A percentile compares a stretch with the other conserved stretches of the same genome.
These are phyloP conservation scores for Globisporangium irregulare DNA, from an alignment of 352 stramenopile genomes.

Conservation along the genomic window DNA sequence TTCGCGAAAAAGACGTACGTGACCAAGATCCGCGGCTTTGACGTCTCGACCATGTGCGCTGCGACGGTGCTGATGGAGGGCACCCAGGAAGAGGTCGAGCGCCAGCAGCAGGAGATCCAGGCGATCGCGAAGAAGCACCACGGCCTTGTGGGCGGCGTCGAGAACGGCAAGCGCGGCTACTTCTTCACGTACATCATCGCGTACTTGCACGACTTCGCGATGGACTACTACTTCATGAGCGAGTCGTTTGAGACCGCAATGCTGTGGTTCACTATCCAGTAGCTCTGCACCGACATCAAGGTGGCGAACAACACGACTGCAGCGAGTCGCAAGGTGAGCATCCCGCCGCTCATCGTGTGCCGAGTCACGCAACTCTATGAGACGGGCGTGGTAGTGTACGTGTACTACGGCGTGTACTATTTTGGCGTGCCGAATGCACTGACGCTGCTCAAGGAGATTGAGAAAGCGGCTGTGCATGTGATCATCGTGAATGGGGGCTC, in stretches of 20 bases:
- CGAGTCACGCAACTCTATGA: slow-evolving; percentile 95
- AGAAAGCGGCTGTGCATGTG: slow-evolving; percentile 63
- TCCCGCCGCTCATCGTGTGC: slow-evolving; percentile 87
- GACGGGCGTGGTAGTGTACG: slow-evolving; percentile 93
- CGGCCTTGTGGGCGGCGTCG: slow-evolving; percentile 78
- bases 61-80: slow-evolving; percentile 89
- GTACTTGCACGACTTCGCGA: slow-evolving; percentile 92
- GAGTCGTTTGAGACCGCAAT: slow-evolving; percentile 90
- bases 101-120: slow-evolving; percentile 56
- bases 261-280: slow-evolving; percentile 63
- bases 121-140: slow-evolving; percentile 70
- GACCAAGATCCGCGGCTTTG: slow-evolving; percentile 70
- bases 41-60: slow-evolving; percentile 77
- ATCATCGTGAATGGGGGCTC: slow-evolving; percentile 91
- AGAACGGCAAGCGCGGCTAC: slow-evolving; percentile 90
- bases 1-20: slow-evolving; percentile 87
- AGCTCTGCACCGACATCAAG: slow-evolving; percentile 57
- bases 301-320: slow-evolving; percentile 43
- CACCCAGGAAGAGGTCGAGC: slow-evolving; percentile 37
- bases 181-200: slow-evolving; percentile 94
- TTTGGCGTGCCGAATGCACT: slow-evolving; percentile 78
- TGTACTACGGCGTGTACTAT: slow-evolving; percentile 96
- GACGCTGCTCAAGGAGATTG: slow-evolving; percentile 79
- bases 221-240: slow-evolving; percentile 91
- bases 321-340: slow-evolving; percentile 46